These are phyloP conservation scores for Rhodotorula mucilaginosa DNA, from an alignment of 1,284 basidiomycete species.

Conservation along the genomic window DNA sequence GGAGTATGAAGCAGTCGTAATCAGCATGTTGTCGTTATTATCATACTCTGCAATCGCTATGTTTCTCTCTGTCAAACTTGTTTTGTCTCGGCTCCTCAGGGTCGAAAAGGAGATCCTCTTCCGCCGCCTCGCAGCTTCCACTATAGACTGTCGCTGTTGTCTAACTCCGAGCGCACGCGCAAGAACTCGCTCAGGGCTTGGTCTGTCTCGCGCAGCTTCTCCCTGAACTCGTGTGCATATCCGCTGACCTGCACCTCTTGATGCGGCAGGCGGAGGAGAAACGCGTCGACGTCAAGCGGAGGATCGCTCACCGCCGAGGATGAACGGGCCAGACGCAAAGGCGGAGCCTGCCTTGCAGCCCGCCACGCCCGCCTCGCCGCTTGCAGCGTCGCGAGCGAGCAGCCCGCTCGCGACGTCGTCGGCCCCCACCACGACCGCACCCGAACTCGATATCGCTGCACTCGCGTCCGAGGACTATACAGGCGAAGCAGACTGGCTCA, in stretches of 20 bases:
- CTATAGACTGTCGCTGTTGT: not conserved
- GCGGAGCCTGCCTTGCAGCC: not conserved
- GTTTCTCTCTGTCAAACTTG: too few species aligned
- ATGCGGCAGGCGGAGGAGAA: too few species aligned
- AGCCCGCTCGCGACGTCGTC: not conserved
- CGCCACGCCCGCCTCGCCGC: not conserved
- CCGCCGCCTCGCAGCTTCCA: not conserved
- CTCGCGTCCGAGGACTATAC: slow-evolving; percentile 19
- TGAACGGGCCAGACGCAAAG: not conserved
- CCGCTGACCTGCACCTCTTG: not conserved
- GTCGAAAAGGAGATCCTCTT: too few species aligned
- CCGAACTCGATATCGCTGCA: slow-evolving; percentile 16
- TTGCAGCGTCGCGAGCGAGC: not conserved
- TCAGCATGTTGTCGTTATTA: not conserved
- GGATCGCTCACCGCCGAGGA: not conserved
- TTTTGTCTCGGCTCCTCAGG: not conserved
- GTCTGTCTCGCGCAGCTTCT: not conserved
- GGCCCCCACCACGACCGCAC: slow-evolving; percentile 5
- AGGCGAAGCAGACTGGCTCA: slow-evolving; percentile 39
- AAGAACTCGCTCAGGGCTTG: not conserved
- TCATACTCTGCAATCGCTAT: not conserved
- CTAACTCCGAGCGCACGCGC: too few species aligned
- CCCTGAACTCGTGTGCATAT: not conserved
- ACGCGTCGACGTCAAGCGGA: not conserved
- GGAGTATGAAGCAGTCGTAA: not conserved